Conservation (phyloP, 768 basidiomycete species). For the Boletus pseudopeckii region DNA sequence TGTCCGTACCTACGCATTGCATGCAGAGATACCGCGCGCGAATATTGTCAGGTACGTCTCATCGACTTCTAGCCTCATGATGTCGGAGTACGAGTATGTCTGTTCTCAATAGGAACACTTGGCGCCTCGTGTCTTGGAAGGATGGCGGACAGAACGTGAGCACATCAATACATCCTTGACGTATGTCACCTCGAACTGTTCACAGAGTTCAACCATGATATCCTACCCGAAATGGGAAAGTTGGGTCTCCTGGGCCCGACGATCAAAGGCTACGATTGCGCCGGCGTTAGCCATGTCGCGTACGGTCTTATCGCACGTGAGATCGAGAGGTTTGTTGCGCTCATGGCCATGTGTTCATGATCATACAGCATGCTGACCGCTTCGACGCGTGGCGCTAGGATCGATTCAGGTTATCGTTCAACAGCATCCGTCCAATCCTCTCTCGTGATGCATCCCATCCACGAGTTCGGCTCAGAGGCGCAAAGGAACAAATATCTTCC, state of each 20-base stretch:
- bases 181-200: background rate
- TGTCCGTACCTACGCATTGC: slow-evolving; percentile 1
- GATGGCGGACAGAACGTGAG: slow-evolving; percentile 83
- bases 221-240: slow-evolving; percentile 89
- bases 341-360: background rate
- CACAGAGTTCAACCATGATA: slow-evolving; percentile 70
- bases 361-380: slow-evolving; percentile 1
- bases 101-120: slow-evolving; percentile 62
- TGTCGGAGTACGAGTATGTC: background rate
- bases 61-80: background rate
- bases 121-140: slow-evolving; percentile 82
- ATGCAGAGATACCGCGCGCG: slow-evolving; percentile 71
- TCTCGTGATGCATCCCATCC: slow-evolving; percentile 92
- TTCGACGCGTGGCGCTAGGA: slow-evolving; percentile 40
- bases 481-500: slow-evolving; percentile 94
- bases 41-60: slow-evolving; percentile 69
- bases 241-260: slow-evolving; percentile 90
- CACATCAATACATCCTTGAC: background rate
- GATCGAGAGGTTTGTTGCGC: slow-evolving; percentile 68
- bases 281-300: slow-evolving; percentile 86
- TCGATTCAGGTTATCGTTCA: slow-evolving; percentile 96
- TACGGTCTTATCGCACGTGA: slow-evolving; percentile 94
- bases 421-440: slow-evolving; percentile 95
- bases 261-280: slow-evolving; percentile 91
- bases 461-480: slow-evolving; percentile 82